Conservation (phyloP, 257 asterid species). For the Plantago major region DNA sequence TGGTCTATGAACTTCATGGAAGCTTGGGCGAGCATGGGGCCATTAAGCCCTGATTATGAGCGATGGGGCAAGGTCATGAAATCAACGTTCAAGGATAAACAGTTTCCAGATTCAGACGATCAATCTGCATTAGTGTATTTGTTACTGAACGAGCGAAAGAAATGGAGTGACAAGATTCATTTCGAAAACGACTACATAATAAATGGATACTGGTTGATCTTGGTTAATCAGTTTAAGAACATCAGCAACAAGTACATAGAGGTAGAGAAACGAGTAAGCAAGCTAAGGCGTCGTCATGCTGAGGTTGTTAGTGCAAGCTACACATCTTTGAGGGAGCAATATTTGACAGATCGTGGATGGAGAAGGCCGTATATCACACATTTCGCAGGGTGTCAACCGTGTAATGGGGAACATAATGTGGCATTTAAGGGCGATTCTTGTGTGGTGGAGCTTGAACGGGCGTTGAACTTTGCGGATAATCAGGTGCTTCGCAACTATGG, state of each 20-base stretch:
- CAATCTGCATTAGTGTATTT: slow-evolving; percentile 70
- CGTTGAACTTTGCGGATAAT: slow-evolving; percentile 67
- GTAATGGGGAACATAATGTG: no score
- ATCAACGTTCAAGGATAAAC: slow-evolving; percentile 48
- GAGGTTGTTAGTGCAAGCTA: slow-evolving; percentile 47
- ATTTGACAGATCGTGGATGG: slow-evolving; percentile 30
- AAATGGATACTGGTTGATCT: slow-evolving; percentile 55
- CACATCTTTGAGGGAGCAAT: slow-evolving; percentile 31
- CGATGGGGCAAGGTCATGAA: slow-evolving; percentile 49
- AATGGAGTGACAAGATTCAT: slow-evolving; percentile 65
- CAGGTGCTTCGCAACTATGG: slow-evolving; percentile 62
- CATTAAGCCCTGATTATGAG: slow-evolving; percentile 44
- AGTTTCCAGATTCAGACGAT: slow-evolving; percentile 56
- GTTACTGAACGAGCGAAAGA: slow-evolving; percentile 38
- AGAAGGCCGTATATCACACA: slow-evolving; percentile 78
- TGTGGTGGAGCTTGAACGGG: slow-evolving; percentile 69
- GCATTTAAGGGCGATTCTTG: no score
- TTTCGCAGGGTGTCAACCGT: slow-evolving; percentile 87
- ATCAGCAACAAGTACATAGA: slow-evolving; percentile 27
- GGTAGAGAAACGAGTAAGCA: slow-evolving; percentile 20
- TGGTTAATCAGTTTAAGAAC: slow-evolving; percentile 37
- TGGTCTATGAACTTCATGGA: slow-evolving; percentile 81
- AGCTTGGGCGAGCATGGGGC: slow-evolving; percentile 74
- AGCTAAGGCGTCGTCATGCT: slow-evolving; percentile 58
- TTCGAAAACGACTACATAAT: slow-evolving; percentile 33